Base-by-base conservation (phyloP, 1,139 yeast species). In the Zygoascus hellenicus region DNA sequence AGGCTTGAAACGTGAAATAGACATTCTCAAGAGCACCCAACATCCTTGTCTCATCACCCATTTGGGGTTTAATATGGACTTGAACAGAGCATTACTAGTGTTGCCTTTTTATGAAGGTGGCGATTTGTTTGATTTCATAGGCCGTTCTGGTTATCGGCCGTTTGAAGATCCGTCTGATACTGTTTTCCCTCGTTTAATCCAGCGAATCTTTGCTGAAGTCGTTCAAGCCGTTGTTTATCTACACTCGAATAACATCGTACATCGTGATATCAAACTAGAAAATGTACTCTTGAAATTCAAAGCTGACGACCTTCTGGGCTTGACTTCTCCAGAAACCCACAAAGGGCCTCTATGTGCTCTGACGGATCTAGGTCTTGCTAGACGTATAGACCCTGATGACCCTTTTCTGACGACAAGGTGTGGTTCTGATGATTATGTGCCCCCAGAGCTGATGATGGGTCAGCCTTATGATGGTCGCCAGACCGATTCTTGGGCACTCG, bases 401-500 rank as follows among this genome's bases (percentile, higher is more conserved):
- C 87, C 89, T 36, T 58, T 83, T 48, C 72, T 94, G 28, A 74
- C 83, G 2, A 90, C 97, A 0, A 69, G 97, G 50, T 92, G 98
- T 65, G 98, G 98, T 0, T 85, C 96, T 1, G 96, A 88, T 54
- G 97, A 92, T 63, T 92, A 92, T 58, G 95, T 92, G 2, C 82
- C 96, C 0, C 98, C 97, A 0, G 98, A 92, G 63, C 69, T 92
- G 32, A 69, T 92, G 37, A 80, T 92, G 81, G 97, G 97, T 0
- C 73, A 87, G 50, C 82, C 87, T 15, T 92, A 92, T 61, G 90
- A 90, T 60, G 98, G 98, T 2, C 76, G 84, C 47, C 78, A 86
- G 54, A 83, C 94, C 38, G 98, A 92, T 61, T 75, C 92, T 13
- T 92, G 98, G 98, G 87, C 97, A 1, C 67, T 89, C 6, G 98